Percentiles rank a stretch among this genome's conserved stretches.
Conservation (phyloP, 768 basidiomycete species). For the Xerocomellus chrysenteron region DNA sequence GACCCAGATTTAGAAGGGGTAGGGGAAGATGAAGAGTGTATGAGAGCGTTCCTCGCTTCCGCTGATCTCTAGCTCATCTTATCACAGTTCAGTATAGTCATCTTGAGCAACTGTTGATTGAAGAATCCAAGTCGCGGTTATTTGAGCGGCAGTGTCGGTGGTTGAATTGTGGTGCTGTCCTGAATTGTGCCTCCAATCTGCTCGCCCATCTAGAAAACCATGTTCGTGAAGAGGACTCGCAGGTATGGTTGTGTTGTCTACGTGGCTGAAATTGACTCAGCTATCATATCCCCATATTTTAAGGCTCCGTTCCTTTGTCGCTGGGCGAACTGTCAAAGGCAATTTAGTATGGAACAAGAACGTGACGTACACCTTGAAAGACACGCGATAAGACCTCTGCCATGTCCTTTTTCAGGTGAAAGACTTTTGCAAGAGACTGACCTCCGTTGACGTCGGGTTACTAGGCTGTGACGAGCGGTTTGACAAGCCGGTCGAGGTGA, state of each 20-base stretch:
- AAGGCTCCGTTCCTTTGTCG: constrained; percentile 46
- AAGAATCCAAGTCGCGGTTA: constrained; percentile 49
- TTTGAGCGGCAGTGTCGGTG: constrained; percentile 55
- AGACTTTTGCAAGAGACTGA: background rate
- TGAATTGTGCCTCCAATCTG: constrained; percentile 54
- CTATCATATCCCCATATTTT: constrained; percentile 3
- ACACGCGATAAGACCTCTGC: constrained; percentile 40
- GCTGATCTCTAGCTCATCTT: constrained; percentile 27
- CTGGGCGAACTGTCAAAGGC: constrained; percentile 58
- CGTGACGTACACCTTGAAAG: constrained; percentile 50
- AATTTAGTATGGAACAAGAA: constrained; percentile 35
- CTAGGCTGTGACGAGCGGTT: constrained; percentile 56
- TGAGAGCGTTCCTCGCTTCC: constrained; percentile 24
- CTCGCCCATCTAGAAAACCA: constrained; percentile 48
- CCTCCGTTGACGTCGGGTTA: constrained; percentile 10
- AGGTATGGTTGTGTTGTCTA: constrained; percentile 22
- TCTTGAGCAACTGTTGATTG: constrained; percentile 44
- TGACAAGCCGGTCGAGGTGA: constrained; percentile 44
- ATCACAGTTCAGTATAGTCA: constrained; percentile 39
- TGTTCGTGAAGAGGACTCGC: constrained; percentile 30
- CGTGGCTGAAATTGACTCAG: background rate
- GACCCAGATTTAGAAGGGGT: constrained; percentile 17
- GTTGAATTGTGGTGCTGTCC: constrained; percentile 51
- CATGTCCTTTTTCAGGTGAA: constrained; percentile 45
- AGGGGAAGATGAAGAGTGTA: constrained; percentile 31